Conservation (phyloP, 495 filamentous ascomycete species). For the Hypoxylon fuscum region DNA sequence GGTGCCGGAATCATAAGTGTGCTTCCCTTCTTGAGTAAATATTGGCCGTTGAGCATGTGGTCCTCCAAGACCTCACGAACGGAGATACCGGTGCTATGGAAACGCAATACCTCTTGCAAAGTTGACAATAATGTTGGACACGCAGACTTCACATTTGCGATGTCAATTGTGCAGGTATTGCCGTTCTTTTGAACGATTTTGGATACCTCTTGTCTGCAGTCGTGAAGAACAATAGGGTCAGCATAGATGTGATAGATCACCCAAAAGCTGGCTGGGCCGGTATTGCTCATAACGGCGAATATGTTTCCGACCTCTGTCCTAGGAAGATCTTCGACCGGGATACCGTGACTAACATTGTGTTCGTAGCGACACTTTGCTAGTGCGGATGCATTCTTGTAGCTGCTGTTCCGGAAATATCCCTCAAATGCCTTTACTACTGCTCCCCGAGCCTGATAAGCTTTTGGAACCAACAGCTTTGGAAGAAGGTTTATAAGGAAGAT, state of each 20-base stretch:
- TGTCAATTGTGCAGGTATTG: not conserved
- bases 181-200: conserved; percentile 10
- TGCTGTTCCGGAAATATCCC: not conserved
- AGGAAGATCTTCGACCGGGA: not conserved
- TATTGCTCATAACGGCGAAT: not conserved
- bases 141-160: not conserved
- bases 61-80: conserved; percentile 27
- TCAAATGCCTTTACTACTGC: not conserved
- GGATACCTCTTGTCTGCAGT: conserved; percentile 25
- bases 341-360: not conserved
- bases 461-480: not conserved
- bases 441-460: not conserved
- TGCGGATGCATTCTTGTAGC: not conserved
- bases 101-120: not conserved
- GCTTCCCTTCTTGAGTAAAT: conserved; percentile 39
- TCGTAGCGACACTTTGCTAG: too few species aligned
- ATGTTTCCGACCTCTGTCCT: not conserved
- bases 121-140: not conserved
- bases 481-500: not conserved
- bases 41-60: conserved; percentile 31
- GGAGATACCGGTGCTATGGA: not conserved
- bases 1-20: too few species aligned
- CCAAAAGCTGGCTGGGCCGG: not conserved
- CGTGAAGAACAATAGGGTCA: conserved; percentile 15
- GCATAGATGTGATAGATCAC: not conserved